Conservation (phyloP, 2,329 filamentous ascomycete species). For the Fusarium vanettenii region DNA sequence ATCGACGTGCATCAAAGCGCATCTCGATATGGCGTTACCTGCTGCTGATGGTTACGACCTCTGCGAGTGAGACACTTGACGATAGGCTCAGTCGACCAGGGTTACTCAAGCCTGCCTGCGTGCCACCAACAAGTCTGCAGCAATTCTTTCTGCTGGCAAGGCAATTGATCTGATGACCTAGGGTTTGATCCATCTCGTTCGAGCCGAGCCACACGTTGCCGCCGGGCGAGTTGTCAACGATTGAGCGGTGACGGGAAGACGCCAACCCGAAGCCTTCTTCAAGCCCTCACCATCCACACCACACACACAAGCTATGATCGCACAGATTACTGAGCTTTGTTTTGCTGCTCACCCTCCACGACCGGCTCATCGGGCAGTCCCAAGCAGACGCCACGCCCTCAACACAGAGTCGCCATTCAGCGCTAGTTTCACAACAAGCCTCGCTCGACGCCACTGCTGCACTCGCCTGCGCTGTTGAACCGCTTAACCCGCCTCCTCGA, state of each 20-base stretch:
- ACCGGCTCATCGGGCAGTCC: constrained; percentile 10
- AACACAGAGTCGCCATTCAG: constrained; percentile 9
- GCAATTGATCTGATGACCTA: constrained; percentile 1
- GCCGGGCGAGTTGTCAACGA: neutral
- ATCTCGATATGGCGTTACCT: neutral
- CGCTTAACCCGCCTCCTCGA: constrained; percentile 21
- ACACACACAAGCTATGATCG: neutral
- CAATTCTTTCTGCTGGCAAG: neutral
- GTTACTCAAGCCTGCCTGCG: neutral
- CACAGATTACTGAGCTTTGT: neutral
- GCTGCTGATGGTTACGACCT: neutral
- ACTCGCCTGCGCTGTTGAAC: constrained; percentile 19
- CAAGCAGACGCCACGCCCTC: constrained; percentile 29
- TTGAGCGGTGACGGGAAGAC: constrained; percentile 5
- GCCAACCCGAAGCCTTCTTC: constrained; percentile 1
- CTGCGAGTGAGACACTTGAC: neutral
- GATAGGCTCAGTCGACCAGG: neutral
- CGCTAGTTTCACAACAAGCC: constrained; percentile 21
- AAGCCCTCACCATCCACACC: neutral
- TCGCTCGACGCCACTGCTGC: constrained; percentile 18
- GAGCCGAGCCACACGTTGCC: neutral
- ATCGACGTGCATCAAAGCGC: neutral
- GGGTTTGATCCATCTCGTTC: neutral
- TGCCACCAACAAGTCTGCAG: neutral
- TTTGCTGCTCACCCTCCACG: constrained; percentile 13